Evolutionary conservation across 2,329 filamentous ascomycete species (phyloP), one percentile per base, ranked within the genome.

Genomic region (Ascochyta viciae-villosae): DNA sequence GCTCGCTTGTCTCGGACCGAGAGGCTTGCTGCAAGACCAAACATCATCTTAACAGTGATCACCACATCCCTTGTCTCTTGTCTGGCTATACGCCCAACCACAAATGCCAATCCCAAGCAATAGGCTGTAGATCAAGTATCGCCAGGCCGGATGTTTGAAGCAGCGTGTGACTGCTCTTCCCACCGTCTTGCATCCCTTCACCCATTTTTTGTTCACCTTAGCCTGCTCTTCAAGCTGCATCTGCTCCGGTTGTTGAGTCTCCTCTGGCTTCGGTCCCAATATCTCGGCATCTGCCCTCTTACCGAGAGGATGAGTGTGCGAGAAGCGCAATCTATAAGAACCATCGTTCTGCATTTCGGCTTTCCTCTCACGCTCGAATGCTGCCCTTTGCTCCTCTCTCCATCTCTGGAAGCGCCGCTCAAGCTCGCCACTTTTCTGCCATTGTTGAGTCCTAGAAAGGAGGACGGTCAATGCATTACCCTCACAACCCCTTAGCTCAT

Each of bases 371-470:
- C 38, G 22, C 15, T 43, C n/a, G 16, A 50, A 23, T 2, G 10
- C 31, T 12, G 6, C 9, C 5, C 42, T 31, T 4, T 24, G 16
- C 12, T 33, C 9, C 6, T 56, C 22, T 6, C 12, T 16, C 31
- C 37, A 56, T n/a, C 26, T 40, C 37, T n/a, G n/a, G 31, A 34
- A 51, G 26, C 53, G 53, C 22, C 12, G 31, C 8, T 47, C 42
- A n/a, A 51, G 47, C n/a, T 33, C 33, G 8, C 53, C 53, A 15
- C 15, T 35, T n/a, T 40, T 24, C n/a, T 23, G 16, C 29, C 42
- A 13, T 8, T 42, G 6, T 15, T 50, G 33, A 16, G 50, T 19
- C 10, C 31, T 16, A 23, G 26, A 16, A 10, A 56, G 15, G 4
- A 15, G 26, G 15, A 37, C 33, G 1, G 42, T 39, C 19, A 56